Base-by-base conservation (phyloP, 805 yeast genomes). In the Grigorovia humatica region DNA sequence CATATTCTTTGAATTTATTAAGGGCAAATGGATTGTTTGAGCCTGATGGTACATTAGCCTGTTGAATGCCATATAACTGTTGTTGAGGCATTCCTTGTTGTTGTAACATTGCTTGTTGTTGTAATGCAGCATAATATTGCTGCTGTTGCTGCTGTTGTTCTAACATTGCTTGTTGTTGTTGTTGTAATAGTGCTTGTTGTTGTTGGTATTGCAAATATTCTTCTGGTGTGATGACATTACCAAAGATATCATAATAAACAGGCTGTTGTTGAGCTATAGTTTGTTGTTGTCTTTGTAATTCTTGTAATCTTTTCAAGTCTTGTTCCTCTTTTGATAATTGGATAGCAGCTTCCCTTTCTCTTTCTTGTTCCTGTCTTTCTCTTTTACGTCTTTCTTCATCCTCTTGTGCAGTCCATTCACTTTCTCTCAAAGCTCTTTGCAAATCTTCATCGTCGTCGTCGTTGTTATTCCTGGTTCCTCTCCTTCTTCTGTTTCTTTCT, bases 21-120 rank as follows among this genome's bases (percentile, higher is more conserved):
- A 77, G 58, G 0, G 91, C 87, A 66, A 86, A 86, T 49, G 95
- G 95, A 66, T 85, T 86, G 67, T 85, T 85, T 19, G 86, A 74
- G 3, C 89, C 89, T 0, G 90, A 82, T 55, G 77, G 75, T 57
- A 81, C 69, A 4, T 88, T 7, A 11, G 27, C 47, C 40, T 51
- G 49, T 29, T 46, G 47, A 19, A 42, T 18, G 12, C 53, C 45
- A 17, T 48, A 47, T 13, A 38, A 44, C 27, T 48, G 88, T 54
- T 63, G 88, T 54, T 64, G 68, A 46, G 69, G 75, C 42, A 38
- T 38, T 45, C 65, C 73, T 63, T 74, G 60, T 66, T 72, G 74
- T 48, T 52, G 29, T 11, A 49, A 19, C 15, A 49, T 46, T n/a
- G 55, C 58, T 43, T 57, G 60, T 44, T 55, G 56, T 41, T 57